phyloP scores from a whole-genome alignment of 306 rosid species.

The Delonix regia region DNA sequence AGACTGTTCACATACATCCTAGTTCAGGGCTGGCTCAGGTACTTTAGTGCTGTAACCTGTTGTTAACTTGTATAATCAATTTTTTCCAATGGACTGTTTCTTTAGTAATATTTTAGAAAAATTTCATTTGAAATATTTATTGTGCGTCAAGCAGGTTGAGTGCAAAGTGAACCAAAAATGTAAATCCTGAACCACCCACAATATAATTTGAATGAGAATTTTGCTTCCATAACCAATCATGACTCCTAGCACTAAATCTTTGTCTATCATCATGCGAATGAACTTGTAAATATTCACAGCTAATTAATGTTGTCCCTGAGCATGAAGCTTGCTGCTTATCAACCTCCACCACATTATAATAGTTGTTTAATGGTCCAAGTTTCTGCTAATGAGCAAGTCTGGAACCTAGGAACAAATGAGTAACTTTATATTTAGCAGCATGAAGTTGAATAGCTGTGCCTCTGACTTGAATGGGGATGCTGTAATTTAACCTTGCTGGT shows the following conservation, averaged over 20 bases:
- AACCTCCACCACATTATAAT: not conserved
- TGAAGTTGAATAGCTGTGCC: not conserved
- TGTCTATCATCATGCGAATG: not conserved
- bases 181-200: not conserved
- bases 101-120: not conserved
- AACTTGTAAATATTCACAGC: not conserved
- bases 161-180: not conserved
- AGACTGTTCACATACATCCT: slow-evolving; percentile 95
- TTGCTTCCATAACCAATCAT: not conserved
- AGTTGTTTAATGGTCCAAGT: not conserved
- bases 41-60: slow-evolving; percentile 9
- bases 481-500: not conserved
- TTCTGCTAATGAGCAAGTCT: not conserved
- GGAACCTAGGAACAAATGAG: not conserved
- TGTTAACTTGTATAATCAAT: not conserved
- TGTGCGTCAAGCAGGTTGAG: not conserved
- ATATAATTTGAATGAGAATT: not conserved
- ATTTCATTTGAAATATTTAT: not conserved
- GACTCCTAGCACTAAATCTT: not conserved
- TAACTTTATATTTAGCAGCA: not conserved
- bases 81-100: not conserved
- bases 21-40: slow-evolving; percentile 93
- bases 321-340: not conserved
- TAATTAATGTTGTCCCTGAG: not conserved
- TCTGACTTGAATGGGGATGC: not conserved